Evolutionary conservation across 73 alveolate genomes (phyloP).

Genomic region (Tetrahymena borealis): DNA sequence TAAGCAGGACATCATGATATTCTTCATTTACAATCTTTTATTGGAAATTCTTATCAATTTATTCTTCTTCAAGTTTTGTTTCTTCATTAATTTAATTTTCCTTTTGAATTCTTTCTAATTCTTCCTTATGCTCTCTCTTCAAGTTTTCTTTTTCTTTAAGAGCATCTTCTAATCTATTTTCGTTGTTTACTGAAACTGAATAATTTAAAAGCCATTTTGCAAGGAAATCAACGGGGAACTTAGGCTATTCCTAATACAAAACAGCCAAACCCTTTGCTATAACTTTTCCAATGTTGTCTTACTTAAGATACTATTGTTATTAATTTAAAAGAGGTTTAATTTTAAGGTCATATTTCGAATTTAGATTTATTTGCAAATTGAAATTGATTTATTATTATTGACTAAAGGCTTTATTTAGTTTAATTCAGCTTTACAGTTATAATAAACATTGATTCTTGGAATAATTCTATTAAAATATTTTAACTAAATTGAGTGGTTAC

Average conservation of each 20-base stretch:
- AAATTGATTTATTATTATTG: too few species aligned
- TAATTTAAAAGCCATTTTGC: constrained; percentile 87
- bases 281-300: constrained; percentile 60
- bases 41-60: constrained; percentile 29
- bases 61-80: constrained; percentile 47
- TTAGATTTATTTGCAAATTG: too few species aligned
- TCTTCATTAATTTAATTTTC: constrained; percentile 44
- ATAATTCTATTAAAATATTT: too few species aligned
- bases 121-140: constrained; percentile 34
- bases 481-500: neutral
- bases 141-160: constrained; percentile 46
- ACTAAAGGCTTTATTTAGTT: too few species aligned
- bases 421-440: too few species aligned
- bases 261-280: constrained; percentile 75
- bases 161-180: constrained; percentile 36
- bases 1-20: constrained; percentile 51
- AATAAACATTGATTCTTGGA: too few species aligned
- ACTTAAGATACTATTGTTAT: constrained; percentile 36
- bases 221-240: constrained; percentile 81
- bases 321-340: neutral
- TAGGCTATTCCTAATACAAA: constrained; percentile 67
- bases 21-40: constrained; percentile 29
- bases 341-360: neutral
- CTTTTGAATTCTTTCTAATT: constrained; percentile 37
- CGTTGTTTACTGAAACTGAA: constrained; percentile 38